Percentiles rank a stretch among this genome's conserved stretches.
Conservation (phyloP, 805 yeast genomes). For the Isabelozyma gotoi region DNA sequence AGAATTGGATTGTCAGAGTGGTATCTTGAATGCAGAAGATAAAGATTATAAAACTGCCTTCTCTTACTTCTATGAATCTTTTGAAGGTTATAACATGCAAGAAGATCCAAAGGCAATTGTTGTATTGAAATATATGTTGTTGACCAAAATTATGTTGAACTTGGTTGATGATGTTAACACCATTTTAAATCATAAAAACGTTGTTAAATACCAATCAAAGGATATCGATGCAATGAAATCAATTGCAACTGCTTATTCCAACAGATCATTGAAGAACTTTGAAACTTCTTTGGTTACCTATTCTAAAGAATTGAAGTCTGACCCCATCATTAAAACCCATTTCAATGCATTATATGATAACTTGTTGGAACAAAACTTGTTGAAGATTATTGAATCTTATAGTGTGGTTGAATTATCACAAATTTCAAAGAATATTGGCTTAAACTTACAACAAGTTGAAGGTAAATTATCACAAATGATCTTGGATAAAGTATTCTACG, state of each 20-base stretch:
- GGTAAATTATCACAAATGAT: constrained; percentile 96
- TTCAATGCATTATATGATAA: constrained; percentile 92
- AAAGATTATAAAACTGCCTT: constrained; percentile 95
- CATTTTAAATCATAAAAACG: constrained; percentile 69
- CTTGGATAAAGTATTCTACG: constrained; percentile 90
- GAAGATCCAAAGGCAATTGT: constrained; percentile 60
- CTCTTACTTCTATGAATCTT: constrained; percentile 92
- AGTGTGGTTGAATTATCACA: constrained; percentile 93
- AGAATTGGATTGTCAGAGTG: constrained; percentile 91
- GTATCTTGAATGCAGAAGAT: constrained; percentile 94
- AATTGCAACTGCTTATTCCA: constrained; percentile 83
- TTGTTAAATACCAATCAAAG: constrained; percentile 68
- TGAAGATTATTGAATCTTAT: constrained; percentile 94
- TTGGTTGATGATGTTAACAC: constrained; percentile 81
- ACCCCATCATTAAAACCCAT: constrained; percentile 86
- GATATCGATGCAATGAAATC: constrained; percentile 96
- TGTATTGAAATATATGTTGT: constrained; percentile 87
- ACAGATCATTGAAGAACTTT: constrained; percentile 87
- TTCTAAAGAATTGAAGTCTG: constrained; percentile 74
- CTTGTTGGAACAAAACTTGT: constrained; percentile 85
- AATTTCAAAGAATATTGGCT: constrained; percentile 82
- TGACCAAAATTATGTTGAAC: constrained; percentile 91
- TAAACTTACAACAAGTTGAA: constrained; percentile 85
- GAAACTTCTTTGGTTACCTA: constrained; percentile 78
- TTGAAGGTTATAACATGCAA: constrained; percentile 82